These are phyloP conservation scores for Lavandula angustifolia DNA, from an alignment of 257 asterid species.

Conservation along the genomic window DNA sequence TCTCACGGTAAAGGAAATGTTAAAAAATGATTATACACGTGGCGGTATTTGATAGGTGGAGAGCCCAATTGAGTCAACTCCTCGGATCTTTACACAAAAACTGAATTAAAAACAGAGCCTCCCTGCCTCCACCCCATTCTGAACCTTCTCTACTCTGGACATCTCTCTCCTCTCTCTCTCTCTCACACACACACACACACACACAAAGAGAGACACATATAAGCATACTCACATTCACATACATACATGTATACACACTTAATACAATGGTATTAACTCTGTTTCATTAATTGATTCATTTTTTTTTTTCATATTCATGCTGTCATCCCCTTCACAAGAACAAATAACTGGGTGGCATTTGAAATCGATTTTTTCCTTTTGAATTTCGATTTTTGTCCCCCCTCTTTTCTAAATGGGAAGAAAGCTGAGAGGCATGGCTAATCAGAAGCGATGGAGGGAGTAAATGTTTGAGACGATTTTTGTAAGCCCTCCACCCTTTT, in stretches of 20 bases:
- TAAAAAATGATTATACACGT: conserved; percentile 32
- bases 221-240: not conserved
- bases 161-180: not conserved
- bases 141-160: conserved; percentile 36
- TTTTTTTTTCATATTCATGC: conserved; percentile 32
- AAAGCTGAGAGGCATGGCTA: conserved; percentile 7
- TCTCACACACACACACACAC: conserved; percentile 19
- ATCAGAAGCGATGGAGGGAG: conserved; percentile 19
- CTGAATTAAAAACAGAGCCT: not conserved
- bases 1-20: not conserved
- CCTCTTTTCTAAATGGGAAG: not conserved
- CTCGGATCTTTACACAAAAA: conserved; percentile 48
- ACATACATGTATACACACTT: not conserved
- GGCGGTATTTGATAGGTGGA: conserved; percentile 35
- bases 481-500: conserved; percentile 28
- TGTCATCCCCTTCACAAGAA: conserved; percentile 29
- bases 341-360: conserved; percentile 33
- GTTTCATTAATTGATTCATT: conserved; percentile 23
- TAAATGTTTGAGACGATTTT: not conserved
- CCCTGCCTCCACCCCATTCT: conserved; percentile 34
- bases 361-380: not conserved
- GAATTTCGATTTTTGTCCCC: not conserved
- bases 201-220: conserved; percentile 1
- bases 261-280: conserved; percentile 11
- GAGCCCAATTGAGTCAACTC: conserved; percentile 48